Percentiles rank a stretch among this genome's conserved stretches.
phyloP scores from a whole-genome alignment of 2,329 filamentous ascomycete species.

The Penicillium griseofulvum region DNA sequence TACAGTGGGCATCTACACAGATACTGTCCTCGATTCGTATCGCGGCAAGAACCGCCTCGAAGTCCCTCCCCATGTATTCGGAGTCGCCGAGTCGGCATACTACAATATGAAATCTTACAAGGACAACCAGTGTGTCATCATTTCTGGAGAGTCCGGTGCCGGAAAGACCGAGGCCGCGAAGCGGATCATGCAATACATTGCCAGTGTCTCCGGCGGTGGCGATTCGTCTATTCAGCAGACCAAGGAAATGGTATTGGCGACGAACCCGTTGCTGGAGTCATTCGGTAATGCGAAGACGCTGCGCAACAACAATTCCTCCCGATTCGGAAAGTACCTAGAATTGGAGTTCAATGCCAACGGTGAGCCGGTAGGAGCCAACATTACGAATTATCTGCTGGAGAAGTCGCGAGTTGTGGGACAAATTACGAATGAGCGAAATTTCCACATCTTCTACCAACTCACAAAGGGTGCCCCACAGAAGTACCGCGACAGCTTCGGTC shows the following conservation, averaged over 20 bases:
- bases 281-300: slow-evolving; percentile 98
- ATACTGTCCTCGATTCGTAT: slow-evolving; percentile 88
- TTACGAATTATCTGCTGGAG: slow-evolving; percentile 96
- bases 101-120: slow-evolving; percentile 99
- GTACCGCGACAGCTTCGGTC: slow-evolving; percentile 82
- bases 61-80: slow-evolving; percentile 91
- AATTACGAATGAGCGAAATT: slow-evolving; percentile 93
- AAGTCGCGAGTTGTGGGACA: slow-evolving; percentile 94
- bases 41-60: slow-evolving; percentile 95
- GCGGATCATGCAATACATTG: slow-evolving; percentile 99
- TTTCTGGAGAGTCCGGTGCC: slow-evolving; percentile 95
- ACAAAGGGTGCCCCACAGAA: slow-evolving; percentile 87
- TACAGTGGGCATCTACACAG: slow-evolving; percentile 90
- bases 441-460: slow-evolving; percentile 99
- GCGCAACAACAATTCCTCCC: slow-evolving; percentile 97
- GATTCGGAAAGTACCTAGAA: slow-evolving; percentile 97
- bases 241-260: slow-evolving; percentile 99
- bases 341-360: slow-evolving; percentile 91
- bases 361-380: slow-evolving; percentile 92
- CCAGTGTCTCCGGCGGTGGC: slow-evolving; percentile 83
- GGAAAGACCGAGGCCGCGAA: slow-evolving; percentile 99
- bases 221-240: slow-evolving; percentile 90
- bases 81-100: slow-evolving; percentile 91
- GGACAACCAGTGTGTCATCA: slow-evolving; percentile 99
- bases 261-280: slow-evolving; percentile 92